Percentiles rank a stretch among this genome's conserved stretches.
phyloP scores from a whole-genome alignment of 106 monocot genomes.

The Hemerocallis citrina region DNA sequence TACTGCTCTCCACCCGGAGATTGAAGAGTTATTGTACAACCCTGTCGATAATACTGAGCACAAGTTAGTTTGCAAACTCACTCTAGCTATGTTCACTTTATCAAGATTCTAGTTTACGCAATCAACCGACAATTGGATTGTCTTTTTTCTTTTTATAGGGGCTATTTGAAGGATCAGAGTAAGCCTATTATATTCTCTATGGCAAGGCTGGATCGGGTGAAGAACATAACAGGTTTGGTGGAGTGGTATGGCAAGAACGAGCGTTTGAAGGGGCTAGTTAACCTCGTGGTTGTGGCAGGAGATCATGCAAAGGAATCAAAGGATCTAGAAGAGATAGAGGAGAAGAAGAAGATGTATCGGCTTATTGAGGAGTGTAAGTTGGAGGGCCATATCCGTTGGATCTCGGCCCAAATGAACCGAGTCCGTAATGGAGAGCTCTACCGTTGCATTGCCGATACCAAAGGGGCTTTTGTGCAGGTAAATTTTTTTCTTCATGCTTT shows the following conservation, averaged over 20 bases:
- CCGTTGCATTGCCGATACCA: constrained; percentile 51
- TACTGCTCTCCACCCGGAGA: constrained; percentile 58
- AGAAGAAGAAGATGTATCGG: constrained; percentile 56
- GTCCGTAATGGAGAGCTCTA: constrained; percentile 70
- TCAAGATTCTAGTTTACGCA: background rate
- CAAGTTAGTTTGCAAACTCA: constrained; percentile 30
- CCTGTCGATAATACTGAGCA: constrained; percentile 39
- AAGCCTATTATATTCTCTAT: constrained; percentile 83
- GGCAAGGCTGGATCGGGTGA: constrained; percentile 75
- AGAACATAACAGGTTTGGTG: constrained; percentile 73
- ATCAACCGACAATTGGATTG: background rate
- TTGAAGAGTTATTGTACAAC: constrained; percentile 56
- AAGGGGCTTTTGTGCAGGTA: constrained; percentile 63
- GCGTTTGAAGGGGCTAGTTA: constrained; percentile 46
- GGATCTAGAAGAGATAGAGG: constrained; percentile 51
- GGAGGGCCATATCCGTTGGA: constrained; percentile 60
- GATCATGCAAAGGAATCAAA: constrained; percentile 61
- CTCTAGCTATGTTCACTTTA: background rate
- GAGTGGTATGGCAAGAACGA: constrained; percentile 51
- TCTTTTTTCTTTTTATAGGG: constrained; percentile 16
- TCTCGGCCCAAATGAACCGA: constrained; percentile 69
- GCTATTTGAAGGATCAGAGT: constrained; percentile 38
- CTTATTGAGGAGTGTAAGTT: constrained; percentile 56
- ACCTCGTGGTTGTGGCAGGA: constrained; percentile 67
- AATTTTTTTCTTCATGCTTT: background rate